Percentiles rank a stretch among this genome's conserved stretches.
Evolutionary conservation across 768 basidiomycete species (phyloP).

Genomic region (Ramaria rubella): DNA sequence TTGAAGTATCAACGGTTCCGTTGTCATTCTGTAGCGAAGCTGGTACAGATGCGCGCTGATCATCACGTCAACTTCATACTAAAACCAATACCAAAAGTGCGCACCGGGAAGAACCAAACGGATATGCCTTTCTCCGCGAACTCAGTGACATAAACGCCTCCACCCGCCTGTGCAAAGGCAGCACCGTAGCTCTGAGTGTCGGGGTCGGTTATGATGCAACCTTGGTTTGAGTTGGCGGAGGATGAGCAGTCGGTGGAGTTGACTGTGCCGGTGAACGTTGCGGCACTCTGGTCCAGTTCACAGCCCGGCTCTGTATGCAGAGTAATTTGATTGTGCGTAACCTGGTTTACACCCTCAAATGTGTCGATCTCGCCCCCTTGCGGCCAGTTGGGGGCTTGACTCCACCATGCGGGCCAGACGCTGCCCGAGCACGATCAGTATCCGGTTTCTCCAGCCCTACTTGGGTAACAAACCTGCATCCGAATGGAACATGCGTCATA

Average conservation of each 20-base stretch:
- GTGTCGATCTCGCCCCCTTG: conserved; percentile 58
- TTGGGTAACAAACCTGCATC: conserved; percentile 6
- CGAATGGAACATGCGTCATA: conserved; percentile 55
- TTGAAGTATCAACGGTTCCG: conserved; percentile 34
- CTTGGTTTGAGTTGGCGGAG: conserved; percentile 48
- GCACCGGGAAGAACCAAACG: conserved; percentile 56
- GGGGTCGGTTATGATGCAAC: conserved; percentile 58
- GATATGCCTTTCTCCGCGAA: conserved; percentile 53
- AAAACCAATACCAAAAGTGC: neutral
- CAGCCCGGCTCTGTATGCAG: conserved; percentile 54
- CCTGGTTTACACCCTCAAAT: conserved; percentile 73
- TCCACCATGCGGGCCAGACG: conserved; percentile 48
- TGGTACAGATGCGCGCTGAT: conserved; percentile 40
- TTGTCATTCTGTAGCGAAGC: conserved; percentile 11
- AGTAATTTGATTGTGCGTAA: conserved; percentile 60
- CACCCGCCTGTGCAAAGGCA: conserved; percentile 53
- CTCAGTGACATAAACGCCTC: conserved; percentile 74
- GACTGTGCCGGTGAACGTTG: conserved; percentile 25
- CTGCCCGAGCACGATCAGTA: conserved; percentile 25
- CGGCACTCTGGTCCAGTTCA: neutral
- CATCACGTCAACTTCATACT: neutral
- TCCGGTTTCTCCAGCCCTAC: neutral
- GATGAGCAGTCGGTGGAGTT: conserved; percentile 56
- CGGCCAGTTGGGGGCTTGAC: conserved; percentile 55
- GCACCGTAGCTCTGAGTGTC: conserved; percentile 53